A percentile compares a stretch with the other conserved stretches of the same genome.
Evolutionary conservation across 2,329 filamentous ascomycete genomes (phyloP).

Genomic region (Ascosphaera aggregata): DNA sequence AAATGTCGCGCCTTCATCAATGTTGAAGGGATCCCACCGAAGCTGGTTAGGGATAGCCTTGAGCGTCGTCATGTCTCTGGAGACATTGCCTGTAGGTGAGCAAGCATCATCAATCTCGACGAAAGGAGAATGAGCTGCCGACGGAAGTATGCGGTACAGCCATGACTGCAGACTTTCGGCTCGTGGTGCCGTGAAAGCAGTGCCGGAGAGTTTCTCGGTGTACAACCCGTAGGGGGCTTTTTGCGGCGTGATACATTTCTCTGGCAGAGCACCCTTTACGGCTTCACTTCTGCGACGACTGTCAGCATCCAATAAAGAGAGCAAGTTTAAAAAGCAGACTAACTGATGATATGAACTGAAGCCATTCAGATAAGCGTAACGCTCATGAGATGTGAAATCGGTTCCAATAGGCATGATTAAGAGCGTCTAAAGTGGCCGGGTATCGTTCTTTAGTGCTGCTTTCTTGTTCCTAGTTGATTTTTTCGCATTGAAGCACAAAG

Average conservation of each 20-base stretch:
- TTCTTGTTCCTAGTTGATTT: too few relatives aligned
- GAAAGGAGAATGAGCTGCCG: conserved; percentile 23
- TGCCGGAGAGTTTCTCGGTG: conserved; percentile 45
- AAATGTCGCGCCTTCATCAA: background rate
- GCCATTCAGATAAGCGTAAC: conserved; percentile 57
- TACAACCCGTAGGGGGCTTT: conserved; percentile 49
- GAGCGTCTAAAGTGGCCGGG: too few relatives aligned
- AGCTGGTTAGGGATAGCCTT: conserved; percentile 1
- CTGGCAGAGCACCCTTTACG: conserved; percentile 39
- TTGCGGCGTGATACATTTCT: conserved; percentile 50
- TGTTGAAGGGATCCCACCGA: background rate
- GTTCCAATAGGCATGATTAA: conserved; percentile 13
- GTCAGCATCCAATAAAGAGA: too few relatives aligned
- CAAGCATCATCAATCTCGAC: background rate
- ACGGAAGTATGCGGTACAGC: conserved; percentile 39
- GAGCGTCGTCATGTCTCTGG: background rate
- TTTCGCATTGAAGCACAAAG: too few relatives aligned
- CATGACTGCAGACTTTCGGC: conserved; percentile 39
- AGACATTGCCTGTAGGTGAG: background rate
- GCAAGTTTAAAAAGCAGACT: too few relatives aligned
- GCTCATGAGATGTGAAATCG: conserved; percentile 37
- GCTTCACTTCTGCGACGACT: conserved; percentile 46
- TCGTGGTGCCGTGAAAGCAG: conserved; percentile 38
- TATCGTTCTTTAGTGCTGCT: too few relatives aligned
- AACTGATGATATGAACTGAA: conserved; percentile 60